Conservation (phyloP, 805 yeast genomes). For the Metschnikowia peoriensis region DNA sequence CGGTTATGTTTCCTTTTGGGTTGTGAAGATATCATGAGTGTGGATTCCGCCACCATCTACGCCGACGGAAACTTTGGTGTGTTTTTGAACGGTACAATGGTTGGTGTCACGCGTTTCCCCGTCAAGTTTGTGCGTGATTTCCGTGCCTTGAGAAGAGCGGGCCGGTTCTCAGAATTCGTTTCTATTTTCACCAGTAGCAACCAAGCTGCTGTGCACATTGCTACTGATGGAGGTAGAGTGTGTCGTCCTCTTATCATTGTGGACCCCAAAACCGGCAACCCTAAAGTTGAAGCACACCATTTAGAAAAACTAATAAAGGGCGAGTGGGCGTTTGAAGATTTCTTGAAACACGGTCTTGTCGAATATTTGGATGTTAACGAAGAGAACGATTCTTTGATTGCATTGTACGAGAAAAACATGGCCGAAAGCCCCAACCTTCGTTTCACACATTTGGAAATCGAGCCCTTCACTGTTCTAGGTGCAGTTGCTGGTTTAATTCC, state of each 20-base stretch:
- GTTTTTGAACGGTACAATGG: slow-evolving; percentile 88
- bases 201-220: slow-evolving; percentile 92
- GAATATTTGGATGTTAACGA: slow-evolving; percentile 97
- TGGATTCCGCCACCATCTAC: slow-evolving; percentile 83
- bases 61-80: slow-evolving; percentile 77
- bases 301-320: slow-evolving; percentile 62
- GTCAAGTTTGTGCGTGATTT: slow-evolving; percentile 75
- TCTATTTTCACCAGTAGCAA: slow-evolving; percentile 88
- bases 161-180: slow-evolving; percentile 84
- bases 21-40: slow-evolving; percentile 77
- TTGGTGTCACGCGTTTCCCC: slow-evolving; percentile 88
- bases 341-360: slow-evolving; percentile 79
- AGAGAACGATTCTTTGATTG: slow-evolving; percentile 91
- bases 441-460: slow-evolving; percentile 91
- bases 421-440: slow-evolving; percentile 45
- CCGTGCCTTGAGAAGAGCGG: slow-evolving; percentile 77
- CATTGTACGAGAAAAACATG: slow-evolving; percentile 68
- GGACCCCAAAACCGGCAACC: slow-evolving; percentile 50
- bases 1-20: slow-evolving; percentile 79
- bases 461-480: slow-evolving; percentile 88
- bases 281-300: slow-evolving; percentile 74
- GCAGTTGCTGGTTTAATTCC: slow-evolving; percentile 94
- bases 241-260: slow-evolving; percentile 95
- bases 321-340: slow-evolving; percentile 85
- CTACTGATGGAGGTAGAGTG: slow-evolving; percentile 98